Evolutionary conservation across 306 rosid genomes (phyloP), one percentile per base, ranked within the genome.

Genomic region (Begonia fuchsioides): DNA sequence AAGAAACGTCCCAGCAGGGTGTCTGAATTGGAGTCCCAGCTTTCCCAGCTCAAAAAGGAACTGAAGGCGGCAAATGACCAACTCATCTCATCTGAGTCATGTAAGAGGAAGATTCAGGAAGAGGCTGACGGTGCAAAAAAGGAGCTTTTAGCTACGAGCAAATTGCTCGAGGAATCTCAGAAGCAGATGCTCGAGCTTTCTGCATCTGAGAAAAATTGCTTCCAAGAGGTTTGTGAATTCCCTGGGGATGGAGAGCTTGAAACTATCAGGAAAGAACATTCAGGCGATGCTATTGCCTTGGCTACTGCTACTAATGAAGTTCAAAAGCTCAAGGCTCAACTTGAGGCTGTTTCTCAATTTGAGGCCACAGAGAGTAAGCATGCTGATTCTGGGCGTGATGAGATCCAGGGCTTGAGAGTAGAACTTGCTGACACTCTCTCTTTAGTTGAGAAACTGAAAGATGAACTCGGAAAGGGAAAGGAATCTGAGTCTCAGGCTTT

Each of bases 231-330:
- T 35, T 73, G 74, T n/a, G 69, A 71, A 57, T 62, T 88, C 48
- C 83, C 96, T 44, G 94, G 83, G 52, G 96, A 80, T 50, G 77
- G 95, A 0, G 96, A 88, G 53, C 86, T 88, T 12, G 86, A 80
- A 71, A 95, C 95, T 39, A 75, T 81, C 54, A 93, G 74, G 67
- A 73, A 77, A 64, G 95, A 88, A 69, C 93, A 86, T 38, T 57
- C 93, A n/a, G 78, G 81, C 82, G 96, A 88, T 57, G 77, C 90
- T 41, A 16, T 93, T 41, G 82, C 95, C 44, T 50, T 83, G 51
- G 65, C 68, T 56, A 83, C 96, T 64, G 79, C 93, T 39, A 72
- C 70, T 65, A 78, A 78, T 49, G 96, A 88, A 67, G 73, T 83
- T 43, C 96, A 88, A 69, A 83, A 75, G 71, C 82, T 83, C 75